Evolutionary conservation across 192 early-diverging fungal genomes (phyloP), one percentile per base, ranked within the genome.

Genomic region (Martensiomyces pterosporus): DNA sequence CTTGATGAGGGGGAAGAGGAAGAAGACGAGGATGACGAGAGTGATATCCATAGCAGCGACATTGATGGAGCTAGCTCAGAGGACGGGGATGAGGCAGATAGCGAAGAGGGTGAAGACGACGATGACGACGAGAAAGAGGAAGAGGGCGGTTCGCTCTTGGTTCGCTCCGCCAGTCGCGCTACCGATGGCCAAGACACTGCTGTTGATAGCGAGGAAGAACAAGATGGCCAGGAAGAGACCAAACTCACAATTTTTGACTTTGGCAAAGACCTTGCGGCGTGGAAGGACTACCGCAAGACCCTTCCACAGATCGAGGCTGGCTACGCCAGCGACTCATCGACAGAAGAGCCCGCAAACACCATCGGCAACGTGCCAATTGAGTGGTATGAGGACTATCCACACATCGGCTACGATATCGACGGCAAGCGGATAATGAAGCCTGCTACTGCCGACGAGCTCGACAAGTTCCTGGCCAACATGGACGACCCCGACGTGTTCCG

Each of bases 351-450:
- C 1, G 62, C 64, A 14, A 99, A 99, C 64, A 95, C 92, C 0
- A 84, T 97, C 43, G 97, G 97, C 43, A 93, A 96, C 48, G 81
- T 99, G 25, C 93, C 97, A 7, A 83, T 94, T 64, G 88, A 95
- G 68, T 98, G 94, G 94, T 99, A 99, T 60, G 86, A 90, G 27
- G 97, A 99, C 37, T 88, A 87, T 35, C 87, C 86, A 42, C 97
- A 99, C 60, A 95, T 97, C 48, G 97, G 97, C 29, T 99, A 99
- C 64, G 85, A 92, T 55, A 74, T 94, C 22, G 75, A 94, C 54
- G 97, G 97, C 26, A 92, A 98, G 59, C 91, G 83, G 65, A 83
- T 99, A 24, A 69, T 90, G 78, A 81, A 78, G 55, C 90, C 92
- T n/a, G 85, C 84, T 13, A 87, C 81, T n/a, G 80, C 78, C 18